These are phyloP conservation scores for Ensete ventricosum DNA, from an alignment of 176 grass and related monocot species.

Conservation along the genomic window DNA sequence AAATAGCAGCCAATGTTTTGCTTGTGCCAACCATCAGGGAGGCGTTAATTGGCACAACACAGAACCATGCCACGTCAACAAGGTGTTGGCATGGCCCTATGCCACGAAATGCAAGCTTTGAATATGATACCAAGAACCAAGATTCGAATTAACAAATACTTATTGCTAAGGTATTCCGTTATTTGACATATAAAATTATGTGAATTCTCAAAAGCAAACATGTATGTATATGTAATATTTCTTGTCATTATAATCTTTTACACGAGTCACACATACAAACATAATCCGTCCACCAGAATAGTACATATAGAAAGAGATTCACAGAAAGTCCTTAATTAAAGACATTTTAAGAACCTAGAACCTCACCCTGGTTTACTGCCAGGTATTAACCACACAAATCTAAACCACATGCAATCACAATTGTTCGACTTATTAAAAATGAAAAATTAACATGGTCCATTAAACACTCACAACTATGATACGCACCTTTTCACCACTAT, in stretches of 20 bases:
- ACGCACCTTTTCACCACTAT: slow-evolving; percentile 92
- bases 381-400: background rate
- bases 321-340: background rate
- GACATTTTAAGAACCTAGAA: background rate
- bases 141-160: background rate
- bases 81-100: background rate
- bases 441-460: too few species aligned
- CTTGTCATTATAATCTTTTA: background rate
- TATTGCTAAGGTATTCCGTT: background rate
- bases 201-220: background rate
- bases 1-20: background rate
- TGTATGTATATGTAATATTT: background rate
- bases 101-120: background rate
- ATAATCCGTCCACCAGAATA: too few species aligned
- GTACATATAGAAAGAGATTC: background rate
- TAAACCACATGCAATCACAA: background rate
- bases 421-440: too few species aligned
- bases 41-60: background rate
- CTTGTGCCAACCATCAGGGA: background rate
- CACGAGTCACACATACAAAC: background rate
- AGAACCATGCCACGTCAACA: background rate
- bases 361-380: background rate
- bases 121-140: background rate
- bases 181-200: background rate
- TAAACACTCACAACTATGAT: background rate